Evolutionary conservation across 495 filamentous ascomycete species (phyloP).

Genomic region (Sporormia fimetaria): DNA sequence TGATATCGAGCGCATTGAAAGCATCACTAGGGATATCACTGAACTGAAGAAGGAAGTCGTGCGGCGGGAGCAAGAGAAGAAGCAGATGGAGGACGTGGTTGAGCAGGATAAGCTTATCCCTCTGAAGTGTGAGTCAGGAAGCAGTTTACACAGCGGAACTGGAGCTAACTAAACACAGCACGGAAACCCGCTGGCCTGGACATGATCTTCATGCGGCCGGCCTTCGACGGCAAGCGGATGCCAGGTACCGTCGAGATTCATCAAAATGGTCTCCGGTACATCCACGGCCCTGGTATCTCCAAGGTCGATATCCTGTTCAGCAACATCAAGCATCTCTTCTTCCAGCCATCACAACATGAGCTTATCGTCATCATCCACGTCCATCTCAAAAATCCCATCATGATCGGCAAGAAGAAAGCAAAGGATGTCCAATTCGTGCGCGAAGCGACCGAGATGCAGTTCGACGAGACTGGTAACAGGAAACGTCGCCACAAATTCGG

Average conservation of each 20-base stretch:
- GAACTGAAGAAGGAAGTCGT: constrained; percentile 85
- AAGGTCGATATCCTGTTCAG: constrained; percentile 91
- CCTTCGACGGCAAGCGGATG: constrained; percentile 89
- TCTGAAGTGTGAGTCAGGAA: constrained; percentile 32
- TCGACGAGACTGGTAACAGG: constrained; percentile 96
- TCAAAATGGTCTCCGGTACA: constrained; percentile 95
- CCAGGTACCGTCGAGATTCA: constrained; percentile 94
- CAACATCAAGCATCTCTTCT: constrained; percentile 97
- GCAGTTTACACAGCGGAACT: background rate
- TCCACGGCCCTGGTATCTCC: constrained; percentile 73
- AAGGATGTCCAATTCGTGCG: constrained; percentile 98
- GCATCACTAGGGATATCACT: constrained; percentile 79
- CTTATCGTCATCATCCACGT: constrained; percentile 96
- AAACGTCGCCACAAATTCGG: constrained; percentile 98
- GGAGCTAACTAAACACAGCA: constrained; percentile 39
- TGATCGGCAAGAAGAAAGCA: constrained; percentile 97
- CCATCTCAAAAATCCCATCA: constrained; percentile 94
- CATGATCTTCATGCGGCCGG: constrained; percentile 86
- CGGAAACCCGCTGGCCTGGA: constrained; percentile 77
- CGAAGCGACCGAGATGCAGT: constrained; percentile 96
- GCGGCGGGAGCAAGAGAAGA: constrained; percentile 93
- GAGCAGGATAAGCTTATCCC: constrained; percentile 96
- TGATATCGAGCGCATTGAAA: constrained; percentile 73
- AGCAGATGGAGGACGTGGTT: constrained; percentile 99
- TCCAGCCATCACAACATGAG: constrained; percentile 92